Percentiles rank a stretch among this genome's conserved stretches.
Conservation (phyloP, 805 yeast species). For the Candida stauntonica region DNA sequence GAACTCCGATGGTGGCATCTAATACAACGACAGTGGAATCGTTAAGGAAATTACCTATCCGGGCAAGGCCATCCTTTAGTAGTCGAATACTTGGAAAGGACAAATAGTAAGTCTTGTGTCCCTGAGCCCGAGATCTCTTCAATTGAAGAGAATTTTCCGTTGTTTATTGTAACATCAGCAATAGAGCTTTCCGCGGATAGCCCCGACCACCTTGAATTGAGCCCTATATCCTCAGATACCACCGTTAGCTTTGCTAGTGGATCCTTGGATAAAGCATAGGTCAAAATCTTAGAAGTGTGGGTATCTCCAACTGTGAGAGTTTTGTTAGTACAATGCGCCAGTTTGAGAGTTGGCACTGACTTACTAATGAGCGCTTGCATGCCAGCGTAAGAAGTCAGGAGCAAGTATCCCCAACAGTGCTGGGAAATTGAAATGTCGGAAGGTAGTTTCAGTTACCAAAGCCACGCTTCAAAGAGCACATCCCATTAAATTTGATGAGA, state of each 20-base stretch:
- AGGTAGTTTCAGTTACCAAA: too few species aligned
- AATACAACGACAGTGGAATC: constrained; percentile 2
- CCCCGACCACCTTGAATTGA: too few species aligned
- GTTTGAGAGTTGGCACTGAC: constrained; percentile 1
- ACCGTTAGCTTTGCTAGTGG: neutral
- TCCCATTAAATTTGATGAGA: too few species aligned
- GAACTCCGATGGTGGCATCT: constrained; percentile 16
- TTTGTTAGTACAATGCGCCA: neutral
- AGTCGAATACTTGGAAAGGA: constrained; percentile 11
- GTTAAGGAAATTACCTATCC: neutral
- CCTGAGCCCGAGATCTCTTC: too few species aligned
- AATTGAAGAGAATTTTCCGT: too few species aligned
- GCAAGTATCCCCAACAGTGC: too few species aligned
- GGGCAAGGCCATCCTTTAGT: constrained; percentile 4
- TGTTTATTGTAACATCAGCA: too few species aligned
- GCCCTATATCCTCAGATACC: neutral
- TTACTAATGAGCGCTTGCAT: constrained; percentile 7
- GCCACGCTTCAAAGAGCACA: too few species aligned
- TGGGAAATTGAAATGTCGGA: too few species aligned
- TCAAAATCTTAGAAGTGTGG: constrained; percentile 12
- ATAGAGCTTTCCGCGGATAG: too few species aligned
- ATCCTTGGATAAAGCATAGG: neutral
- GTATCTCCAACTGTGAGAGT: constrained; percentile 20
- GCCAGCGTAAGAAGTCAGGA: too few species aligned
- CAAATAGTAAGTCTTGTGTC: too few species aligned